These are phyloP conservation scores for Phialocephala sp. DNA, from an alignment of 2,329 filamentous ascomycete species.

Conservation along the genomic window DNA sequence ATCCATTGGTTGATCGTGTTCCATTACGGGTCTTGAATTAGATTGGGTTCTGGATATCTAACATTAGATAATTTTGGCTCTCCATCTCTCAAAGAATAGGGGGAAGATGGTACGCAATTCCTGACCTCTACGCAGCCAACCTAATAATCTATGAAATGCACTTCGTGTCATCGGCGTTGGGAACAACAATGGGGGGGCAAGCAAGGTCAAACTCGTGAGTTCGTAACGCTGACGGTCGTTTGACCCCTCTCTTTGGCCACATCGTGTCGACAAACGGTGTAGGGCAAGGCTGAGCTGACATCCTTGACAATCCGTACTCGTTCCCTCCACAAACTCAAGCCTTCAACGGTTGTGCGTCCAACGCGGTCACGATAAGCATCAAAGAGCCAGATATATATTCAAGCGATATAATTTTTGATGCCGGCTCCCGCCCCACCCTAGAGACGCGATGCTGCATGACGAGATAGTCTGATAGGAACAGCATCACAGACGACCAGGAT, in stretches of 20 bases:
- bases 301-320: constrained; percentile 1
- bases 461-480: neutral
- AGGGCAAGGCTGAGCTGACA: constrained; percentile 8
- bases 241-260: constrained; percentile 1
- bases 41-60: neutral
- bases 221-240: constrained; percentile 16
- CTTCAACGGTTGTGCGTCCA: constrained; percentile 2
- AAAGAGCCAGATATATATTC: neutral
- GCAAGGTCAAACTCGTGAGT: constrained; percentile 2
- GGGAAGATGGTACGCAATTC: neutral
- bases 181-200: neutral
- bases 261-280: constrained; percentile 14
- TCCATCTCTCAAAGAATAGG: neutral
- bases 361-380: neutral
- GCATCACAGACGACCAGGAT: neutral
- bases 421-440: neutral
- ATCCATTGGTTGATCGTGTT: neutral
- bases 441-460: neutral
- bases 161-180: neutral
- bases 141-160: neutral
- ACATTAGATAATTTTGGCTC: neutral
- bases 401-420: neutral
- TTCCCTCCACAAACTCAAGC: neutral
- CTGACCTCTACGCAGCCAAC: neutral
- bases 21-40: neutral